Conservation (phyloP, 345 rosid species). For the Raphanus raphanistrum region DNA sequence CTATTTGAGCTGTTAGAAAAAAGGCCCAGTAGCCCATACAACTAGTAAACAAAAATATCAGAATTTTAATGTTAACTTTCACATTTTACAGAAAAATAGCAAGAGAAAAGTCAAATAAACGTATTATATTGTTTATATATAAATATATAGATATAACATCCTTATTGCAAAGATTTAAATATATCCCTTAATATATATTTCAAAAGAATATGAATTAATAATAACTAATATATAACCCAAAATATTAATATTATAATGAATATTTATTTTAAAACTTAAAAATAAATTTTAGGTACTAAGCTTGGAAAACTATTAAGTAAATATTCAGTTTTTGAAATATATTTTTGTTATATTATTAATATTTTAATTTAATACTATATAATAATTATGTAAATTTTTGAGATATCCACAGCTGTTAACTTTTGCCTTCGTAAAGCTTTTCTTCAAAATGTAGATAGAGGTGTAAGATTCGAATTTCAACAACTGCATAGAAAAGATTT, state of each 20-base stretch:
- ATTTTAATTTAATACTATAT: background rate
- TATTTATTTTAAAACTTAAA: background rate
- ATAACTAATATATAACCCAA: too few species aligned
- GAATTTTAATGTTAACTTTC: background rate
- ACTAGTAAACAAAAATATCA: too few species aligned
- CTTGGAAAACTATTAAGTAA: background rate
- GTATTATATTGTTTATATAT: background rate
- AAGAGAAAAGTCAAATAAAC: background rate
- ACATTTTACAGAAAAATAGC: background rate
- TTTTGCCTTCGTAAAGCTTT: too few species aligned
- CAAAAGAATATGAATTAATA: too few species aligned
- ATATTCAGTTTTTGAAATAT: background rate
- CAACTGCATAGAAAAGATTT: too few species aligned
- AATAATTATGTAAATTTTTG: too few species aligned
- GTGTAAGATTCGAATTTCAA: too few species aligned
- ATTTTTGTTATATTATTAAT: background rate
- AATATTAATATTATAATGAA: background rate
- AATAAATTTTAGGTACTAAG: background rate
- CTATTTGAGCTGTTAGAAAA: too few species aligned
- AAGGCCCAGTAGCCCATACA: too few species aligned
- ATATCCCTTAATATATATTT: too few species aligned
- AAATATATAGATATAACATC: background rate
- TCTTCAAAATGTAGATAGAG: too few species aligned
- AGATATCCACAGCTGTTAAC: background rate
- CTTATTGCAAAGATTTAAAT: too few species aligned